Base-by-base conservation (phyloP, 805 yeast genomes). In the Wickerhamiella sorbophila region DNA sequence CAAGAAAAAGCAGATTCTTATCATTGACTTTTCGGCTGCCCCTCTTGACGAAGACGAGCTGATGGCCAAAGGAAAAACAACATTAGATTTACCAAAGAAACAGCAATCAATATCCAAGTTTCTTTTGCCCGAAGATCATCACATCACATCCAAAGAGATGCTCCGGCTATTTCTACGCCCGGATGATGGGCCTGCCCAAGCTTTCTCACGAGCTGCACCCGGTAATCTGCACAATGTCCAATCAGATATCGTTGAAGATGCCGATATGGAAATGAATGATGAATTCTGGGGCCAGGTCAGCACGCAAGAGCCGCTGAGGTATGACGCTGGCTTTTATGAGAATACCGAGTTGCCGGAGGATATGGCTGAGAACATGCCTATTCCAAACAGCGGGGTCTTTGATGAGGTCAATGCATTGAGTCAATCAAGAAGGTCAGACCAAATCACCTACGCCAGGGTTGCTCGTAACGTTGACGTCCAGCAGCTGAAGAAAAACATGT, bases 401-500 rank as follows among this genome's bases (percentile, higher is more conserved):
- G 38, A 43, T 36, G 37, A 40, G 16, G 45, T 40, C n/a, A 45
- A 19, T 41, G 22, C 19, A 33, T 24, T 35, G 18, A 18, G 36
- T 20, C 32, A 41, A 45, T 2, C 24, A 31, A n/a, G 40, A 42
- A 31, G 53, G 38, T 12, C 48, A 46, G 12, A 59, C 31, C 61
- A 59, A 36, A 56, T 77, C 18, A 72, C 67, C 45, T 82, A 73
- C 53, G 77, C 94, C 2, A 68, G 77, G 38, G 72, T 74, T 5
- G 84, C 94, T 4, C 85, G 84, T 56, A 72, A 75, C 47, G 91
- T 86, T 22, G 87, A 85, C 53, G 80, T 86, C 27, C 72, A 74
- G 48, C 62, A 65, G 20, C 64, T 85, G 40, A 85, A 86, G 62
- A 79, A 77, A 42, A 82, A 81, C 52, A 53, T 85, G 32, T 85